Evolutionary conservation across 108 stramenopile genomes (phyloP).

Genomic region (Nannochloropsis salina): DNA sequence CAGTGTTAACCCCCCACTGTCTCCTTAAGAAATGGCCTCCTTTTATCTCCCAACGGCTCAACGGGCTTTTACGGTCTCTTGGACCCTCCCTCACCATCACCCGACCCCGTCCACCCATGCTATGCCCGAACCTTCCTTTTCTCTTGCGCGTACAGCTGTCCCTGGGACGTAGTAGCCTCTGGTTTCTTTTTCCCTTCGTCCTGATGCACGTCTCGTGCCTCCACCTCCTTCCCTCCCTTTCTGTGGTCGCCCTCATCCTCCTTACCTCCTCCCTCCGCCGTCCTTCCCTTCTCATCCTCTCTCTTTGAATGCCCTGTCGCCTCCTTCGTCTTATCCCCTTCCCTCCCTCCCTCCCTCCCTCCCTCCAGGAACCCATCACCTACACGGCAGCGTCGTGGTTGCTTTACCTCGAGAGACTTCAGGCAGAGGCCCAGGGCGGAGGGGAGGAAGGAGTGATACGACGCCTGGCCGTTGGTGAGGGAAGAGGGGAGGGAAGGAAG

Average conservation of each 20-base stretch:
- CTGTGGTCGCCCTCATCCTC: background rate
- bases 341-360: constrained; percentile 10
- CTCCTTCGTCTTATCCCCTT: constrained; percentile 44
- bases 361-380: background rate
- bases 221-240: background rate
- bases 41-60: too few relatives aligned
- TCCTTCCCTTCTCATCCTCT: background rate
- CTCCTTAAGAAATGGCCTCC: too few relatives aligned
- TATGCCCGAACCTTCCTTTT: too few relatives aligned
- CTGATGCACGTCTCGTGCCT: background rate
- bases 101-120: too few relatives aligned
- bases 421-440: too few relatives aligned
- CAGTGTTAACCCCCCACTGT: too few relatives aligned
- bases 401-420: too few relatives aligned
- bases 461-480: too few relatives aligned
- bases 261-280: background rate
- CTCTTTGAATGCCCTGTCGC: constrained; percentile 26
- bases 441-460: too few relatives aligned
- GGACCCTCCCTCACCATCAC: too few relatives aligned
- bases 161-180: background rate
- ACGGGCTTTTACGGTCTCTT: too few relatives aligned
- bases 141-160: too few relatives aligned
- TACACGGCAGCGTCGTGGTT: constrained; percentile 51
- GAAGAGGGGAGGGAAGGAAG: constrained; percentile 51
- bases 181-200: background rate